phyloP scores from a whole-genome alignment of 2,329 filamentous ascomycete genomes.

The Epichloe coenophiala region DNA sequence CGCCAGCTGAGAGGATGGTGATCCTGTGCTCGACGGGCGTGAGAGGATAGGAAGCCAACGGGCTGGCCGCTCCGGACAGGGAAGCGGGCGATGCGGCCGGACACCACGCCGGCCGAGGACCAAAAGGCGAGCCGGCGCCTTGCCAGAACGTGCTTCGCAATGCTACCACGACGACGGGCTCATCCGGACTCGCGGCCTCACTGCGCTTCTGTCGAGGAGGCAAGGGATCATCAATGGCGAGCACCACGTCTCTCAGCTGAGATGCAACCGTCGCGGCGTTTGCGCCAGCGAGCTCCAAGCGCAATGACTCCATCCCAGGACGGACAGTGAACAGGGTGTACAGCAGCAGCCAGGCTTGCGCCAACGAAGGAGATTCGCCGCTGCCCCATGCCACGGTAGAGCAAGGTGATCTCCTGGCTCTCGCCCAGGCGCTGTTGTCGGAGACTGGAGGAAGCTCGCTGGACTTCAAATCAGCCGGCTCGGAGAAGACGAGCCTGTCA shows the following conservation, averaged over 20 bases:
- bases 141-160: conserved; percentile 53
- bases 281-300: conserved; percentile 29
- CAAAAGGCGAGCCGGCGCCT: conserved; percentile 54
- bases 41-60: conserved; percentile 32
- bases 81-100: conserved; percentile 29
- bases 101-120: conserved; percentile 49
- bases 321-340: conserved; percentile 40
- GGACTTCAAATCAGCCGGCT: conserved; percentile 33
- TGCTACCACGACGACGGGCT: conserved; percentile 26
- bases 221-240: conserved; percentile 35
- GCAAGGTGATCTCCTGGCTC: conserved; percentile 39
- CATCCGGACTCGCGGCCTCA: conserved; percentile 12
- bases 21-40: conserved; percentile 34
- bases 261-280: conserved; percentile 20
- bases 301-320: conserved; percentile 33
- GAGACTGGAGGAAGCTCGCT: conserved; percentile 34
- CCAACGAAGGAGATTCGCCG: conserved; percentile 27
- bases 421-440: conserved; percentile 43
- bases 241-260: conserved; percentile 32
- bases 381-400: conserved; percentile 31
- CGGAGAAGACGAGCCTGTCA: conserved; percentile 28
- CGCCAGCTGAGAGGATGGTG: conserved; percentile 24
- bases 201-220: conserved; percentile 18
- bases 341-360: conserved; percentile 38
- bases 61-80: conserved; percentile 18